These are phyloP conservation scores for Alloteropsis semialata DNA, from an alignment of 176 grass and related monocot genomes.

Conservation along the genomic window DNA sequence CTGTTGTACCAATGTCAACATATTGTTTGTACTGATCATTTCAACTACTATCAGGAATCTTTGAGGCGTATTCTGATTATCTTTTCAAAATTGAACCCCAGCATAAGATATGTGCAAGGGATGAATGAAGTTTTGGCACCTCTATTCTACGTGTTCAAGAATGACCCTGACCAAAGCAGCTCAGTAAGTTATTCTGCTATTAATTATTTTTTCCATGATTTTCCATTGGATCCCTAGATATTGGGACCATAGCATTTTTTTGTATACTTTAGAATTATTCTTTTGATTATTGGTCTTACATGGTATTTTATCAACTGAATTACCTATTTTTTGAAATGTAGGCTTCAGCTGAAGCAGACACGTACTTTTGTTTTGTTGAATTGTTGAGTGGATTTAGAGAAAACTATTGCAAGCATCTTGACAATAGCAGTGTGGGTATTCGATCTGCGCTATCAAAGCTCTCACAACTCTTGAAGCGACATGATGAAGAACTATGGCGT, in stretches of 20 bases:
- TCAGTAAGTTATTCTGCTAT: slow-evolving; percentile 49
- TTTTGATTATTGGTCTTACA: slow-evolving; percentile 14
- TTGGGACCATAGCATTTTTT: not conserved
- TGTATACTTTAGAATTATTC: not conserved
- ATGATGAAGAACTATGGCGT: slow-evolving; percentile 95
- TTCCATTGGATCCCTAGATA: not conserved
- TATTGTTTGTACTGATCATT: slow-evolving; percentile 25
- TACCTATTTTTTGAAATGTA: slow-evolving; percentile 19
- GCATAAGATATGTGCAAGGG: slow-evolving; percentile 90
- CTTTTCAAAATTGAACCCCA: slow-evolving; percentile 92
- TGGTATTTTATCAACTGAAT: slow-evolving; percentile 16
- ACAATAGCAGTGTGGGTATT: slow-evolving; percentile 80
- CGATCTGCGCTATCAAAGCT: slow-evolving; percentile 64
- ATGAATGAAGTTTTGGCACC: slow-evolving; percentile 99
- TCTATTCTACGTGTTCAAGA: slow-evolving; percentile 76
- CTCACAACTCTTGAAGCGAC: slow-evolving; percentile 79
- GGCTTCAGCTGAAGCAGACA: slow-evolving; percentile 77
- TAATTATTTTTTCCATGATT: not conserved
- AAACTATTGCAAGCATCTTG: slow-evolving; percentile 89
- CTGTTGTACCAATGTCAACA: slow-evolving; percentile 7
- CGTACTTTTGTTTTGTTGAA: slow-evolving; percentile 77
- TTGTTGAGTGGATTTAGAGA: slow-evolving; percentile 81
- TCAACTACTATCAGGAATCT: slow-evolving; percentile 57
- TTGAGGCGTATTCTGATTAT: slow-evolving; percentile 88
- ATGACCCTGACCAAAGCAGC: slow-evolving; percentile 48